Percentiles rank a stretch among this genome's conserved stretches.
Evolutionary conservation across 2,329 filamentous ascomycete genomes (phyloP).

Genomic region (Colletotrichum sp.): DNA sequence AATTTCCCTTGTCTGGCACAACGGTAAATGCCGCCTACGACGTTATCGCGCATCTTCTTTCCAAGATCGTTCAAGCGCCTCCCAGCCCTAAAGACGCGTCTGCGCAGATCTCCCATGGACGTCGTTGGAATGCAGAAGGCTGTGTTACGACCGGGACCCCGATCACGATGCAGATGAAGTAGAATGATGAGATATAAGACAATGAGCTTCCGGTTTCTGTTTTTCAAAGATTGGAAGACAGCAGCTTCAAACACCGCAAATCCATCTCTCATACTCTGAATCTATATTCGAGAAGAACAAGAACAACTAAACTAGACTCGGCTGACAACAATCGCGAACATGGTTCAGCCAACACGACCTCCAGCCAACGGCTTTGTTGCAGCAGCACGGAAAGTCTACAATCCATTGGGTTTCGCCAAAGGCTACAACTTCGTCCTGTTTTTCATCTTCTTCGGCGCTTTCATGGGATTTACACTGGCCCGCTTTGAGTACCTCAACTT

Average conservation of each 20-base stretch:
- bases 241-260: background rate
- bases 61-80: background rate
- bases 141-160: background rate
- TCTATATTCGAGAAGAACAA: background rate
- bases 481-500: constrained; percentile 53
- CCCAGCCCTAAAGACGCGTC: background rate
- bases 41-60: background rate
- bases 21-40: background rate
- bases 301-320: background rate
- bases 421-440: constrained; percentile 64
- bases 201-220: background rate
- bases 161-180: background rate
- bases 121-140: background rate
- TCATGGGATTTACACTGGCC: constrained; percentile 53
- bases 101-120: background rate
- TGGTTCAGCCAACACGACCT: constrained; percentile 7
- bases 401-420: constrained; percentile 58
- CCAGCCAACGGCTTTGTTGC: constrained; percentile 25
- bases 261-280: background rate
- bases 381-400: constrained; percentile 38
- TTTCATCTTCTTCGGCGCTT: constrained; percentile 49
- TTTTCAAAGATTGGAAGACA: background rate
- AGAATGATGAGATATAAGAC: background rate
- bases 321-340: background rate
- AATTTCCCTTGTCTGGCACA: background rate